Evolutionary conservation across 1,284 basidiomycete species (phyloP).

Genomic region (Prillingera fragicola): DNA sequence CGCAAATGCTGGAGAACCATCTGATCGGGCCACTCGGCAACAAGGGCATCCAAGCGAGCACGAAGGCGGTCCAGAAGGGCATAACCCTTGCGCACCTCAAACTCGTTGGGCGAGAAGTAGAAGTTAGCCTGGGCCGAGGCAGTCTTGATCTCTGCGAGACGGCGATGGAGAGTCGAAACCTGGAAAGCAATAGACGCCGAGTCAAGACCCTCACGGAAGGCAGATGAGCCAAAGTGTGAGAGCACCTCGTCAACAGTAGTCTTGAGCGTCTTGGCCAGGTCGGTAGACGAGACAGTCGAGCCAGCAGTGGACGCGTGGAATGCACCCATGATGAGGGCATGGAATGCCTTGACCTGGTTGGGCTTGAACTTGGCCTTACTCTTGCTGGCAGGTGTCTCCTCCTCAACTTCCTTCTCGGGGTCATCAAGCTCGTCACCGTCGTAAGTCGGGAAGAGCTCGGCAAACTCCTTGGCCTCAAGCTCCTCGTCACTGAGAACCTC

Average conservation of each 20-base stretch:
- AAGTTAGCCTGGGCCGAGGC: constrained; percentile 59
- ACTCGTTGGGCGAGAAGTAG: constrained; percentile 68
- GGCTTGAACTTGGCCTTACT: constrained; percentile 21
- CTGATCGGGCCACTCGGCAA: constrained; percentile 90
- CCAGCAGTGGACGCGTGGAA: constrained; percentile 8
- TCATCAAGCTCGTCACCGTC: constrained; percentile 52
- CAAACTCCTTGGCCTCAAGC: constrained; percentile 73
- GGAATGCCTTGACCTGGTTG: constrained; percentile 27
- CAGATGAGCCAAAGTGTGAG: constrained; percentile 17
- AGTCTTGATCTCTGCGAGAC: constrained; percentile 46
- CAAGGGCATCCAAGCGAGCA: constrained; percentile 56
- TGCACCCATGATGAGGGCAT: constrained; percentile 20
- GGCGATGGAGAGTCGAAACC: constrained; percentile 24
- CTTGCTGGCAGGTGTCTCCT: constrained; percentile 1
- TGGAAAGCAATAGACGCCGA: constrained; percentile 33
- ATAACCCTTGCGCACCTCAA: constrained; percentile 61
- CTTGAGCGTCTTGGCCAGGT: constrained; percentile 16
- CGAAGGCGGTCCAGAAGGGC: constrained; percentile 55
- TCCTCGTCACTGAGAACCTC: constrained; percentile 65
- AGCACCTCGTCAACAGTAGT: constrained; percentile 23
- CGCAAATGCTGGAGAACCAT: constrained; percentile 85
- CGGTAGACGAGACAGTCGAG: too few species aligned
- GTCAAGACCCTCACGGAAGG: constrained; percentile 32
- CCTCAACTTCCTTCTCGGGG: constrained; percentile 12
- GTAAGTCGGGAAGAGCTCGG: constrained; percentile 75